Percentiles rank a stretch among this genome's conserved stretches.
Evolutionary conservation across 2,329 filamentous ascomycete genomes (phyloP).

Genomic region (Penicillium brasilianum): DNA sequence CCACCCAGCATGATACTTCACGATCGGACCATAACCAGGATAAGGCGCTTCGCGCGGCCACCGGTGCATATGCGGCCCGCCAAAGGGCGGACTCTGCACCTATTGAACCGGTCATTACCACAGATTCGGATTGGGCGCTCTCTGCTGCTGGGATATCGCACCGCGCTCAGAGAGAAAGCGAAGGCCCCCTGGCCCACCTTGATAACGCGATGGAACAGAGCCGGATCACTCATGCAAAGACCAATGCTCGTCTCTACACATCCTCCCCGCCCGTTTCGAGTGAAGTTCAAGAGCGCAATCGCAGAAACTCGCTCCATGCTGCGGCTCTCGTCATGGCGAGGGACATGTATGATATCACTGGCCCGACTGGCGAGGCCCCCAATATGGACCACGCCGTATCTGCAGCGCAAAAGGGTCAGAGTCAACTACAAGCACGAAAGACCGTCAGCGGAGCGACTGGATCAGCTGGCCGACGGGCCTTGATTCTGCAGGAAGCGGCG

Average conservation of each 20-base stretch:
- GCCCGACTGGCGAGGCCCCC: slow-evolving; percentile 40
- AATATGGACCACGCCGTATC: slow-evolving; percentile 29
- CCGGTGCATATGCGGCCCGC: slow-evolving; percentile 71
- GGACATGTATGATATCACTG: slow-evolving; percentile 74
- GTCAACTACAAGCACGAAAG: slow-evolving; percentile 40
- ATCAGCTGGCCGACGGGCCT: slow-evolving; percentile 30
- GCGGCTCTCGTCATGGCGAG: slow-evolving; percentile 89
- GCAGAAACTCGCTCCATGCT: slow-evolving; percentile 74
- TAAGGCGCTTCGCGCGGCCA: slow-evolving; percentile 75
- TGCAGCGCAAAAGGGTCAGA: slow-evolving; percentile 43
- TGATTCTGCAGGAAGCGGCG: slow-evolving; percentile 78
- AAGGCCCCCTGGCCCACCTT: slow-evolving; percentile 54
- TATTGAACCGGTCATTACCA: slow-evolving; percentile 48
- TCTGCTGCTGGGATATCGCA: slow-evolving; percentile 74
- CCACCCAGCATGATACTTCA: slow-evolving; percentile 42
- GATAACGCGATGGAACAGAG: slow-evolving; percentile 60
- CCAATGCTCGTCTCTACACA: slow-evolving; percentile 79
- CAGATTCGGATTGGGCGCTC: slow-evolving; percentile 62
- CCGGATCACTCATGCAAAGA: slow-evolving; percentile 65
- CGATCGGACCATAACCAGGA: slow-evolving; percentile 58
- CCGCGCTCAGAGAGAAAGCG: slow-evolving; percentile 45
- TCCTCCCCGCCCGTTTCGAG: slow-evolving; percentile 72
- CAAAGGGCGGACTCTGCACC: slow-evolving; percentile 70
- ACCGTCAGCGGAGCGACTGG: slow-evolving; percentile 35
- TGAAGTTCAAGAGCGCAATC: slow-evolving; percentile 75